Evolutionary conservation across 495 filamentous ascomycete genomes (phyloP), one percentile per base, ranked within the genome.

Genomic region (Xylaria scruposa): DNA sequence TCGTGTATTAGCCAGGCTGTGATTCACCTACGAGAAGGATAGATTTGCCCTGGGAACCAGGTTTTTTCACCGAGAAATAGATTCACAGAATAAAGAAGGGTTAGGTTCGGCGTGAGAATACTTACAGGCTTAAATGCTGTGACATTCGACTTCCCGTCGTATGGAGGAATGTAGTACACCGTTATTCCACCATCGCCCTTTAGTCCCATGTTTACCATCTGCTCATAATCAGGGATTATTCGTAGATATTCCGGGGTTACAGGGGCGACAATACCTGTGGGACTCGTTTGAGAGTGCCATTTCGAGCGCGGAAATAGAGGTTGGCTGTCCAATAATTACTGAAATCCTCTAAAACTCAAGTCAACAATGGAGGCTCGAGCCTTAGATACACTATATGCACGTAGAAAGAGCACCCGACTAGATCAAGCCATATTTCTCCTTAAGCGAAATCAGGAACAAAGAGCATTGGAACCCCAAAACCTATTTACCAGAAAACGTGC

Each of bases 321-420:
- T 77, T 76, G 19, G 81, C 80, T 26, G 81, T 83, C 82, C 82
- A 84, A 67, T 83, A 84, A 74, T 84, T 84, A 33, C 78, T 80
- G 36, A 81, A 80, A 67, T 82, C 80, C 62, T 82, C 78, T 40
- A 53, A 3, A 9, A 53, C 2, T 26, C 8, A 26, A 26, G 15
- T 53, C 24, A 53, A 12, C 21, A 53, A 12, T 26, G 10, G 10
- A 12, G 49, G 0, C 3, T 13, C 9, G 2, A 26, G 49, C 12
- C 24, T 12, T 9, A 13, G 21, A 53, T 53, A 13, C 21, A 51
- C 47, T 1, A n/a, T 4, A 51, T 7, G 12, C 6, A 12, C 47
- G 47, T 19, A 51, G 6, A 47, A 47, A 47, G 19, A 19, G 9
- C 9, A 12, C 38, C 38, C 0, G 15, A n/a, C 0, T 26, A 53